Evolutionary conservation across 495 filamentous ascomycete species (phyloP).

Genomic region (Diplogelasinospora grovesii): DNA sequence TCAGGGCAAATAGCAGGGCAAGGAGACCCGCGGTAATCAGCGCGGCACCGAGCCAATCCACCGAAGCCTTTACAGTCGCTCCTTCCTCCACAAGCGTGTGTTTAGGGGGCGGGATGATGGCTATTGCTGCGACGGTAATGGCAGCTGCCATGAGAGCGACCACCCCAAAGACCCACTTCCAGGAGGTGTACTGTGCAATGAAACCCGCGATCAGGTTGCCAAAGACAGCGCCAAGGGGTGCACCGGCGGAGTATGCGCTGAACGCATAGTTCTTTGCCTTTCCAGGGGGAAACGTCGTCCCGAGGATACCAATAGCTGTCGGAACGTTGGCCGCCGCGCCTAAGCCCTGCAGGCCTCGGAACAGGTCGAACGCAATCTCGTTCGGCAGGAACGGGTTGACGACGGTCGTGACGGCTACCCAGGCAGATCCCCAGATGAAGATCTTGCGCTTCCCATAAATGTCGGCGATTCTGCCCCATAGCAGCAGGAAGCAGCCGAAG

Average conservation of each 20-base stretch:
- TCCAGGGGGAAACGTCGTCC: conserved; percentile 52
- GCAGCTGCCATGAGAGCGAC: conserved; percentile 56
- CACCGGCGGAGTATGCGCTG: conserved; percentile 49
- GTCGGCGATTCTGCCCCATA: conserved; percentile 68
- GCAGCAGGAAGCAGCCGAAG: conserved; percentile 63
- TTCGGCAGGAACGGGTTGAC: conserved; percentile 59
- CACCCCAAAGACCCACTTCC: conserved; percentile 62
- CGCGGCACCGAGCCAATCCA: conserved; percentile 61
- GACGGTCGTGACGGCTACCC: conserved; percentile 55
- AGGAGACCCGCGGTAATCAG: conserved; percentile 58
- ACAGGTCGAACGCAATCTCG: conserved; percentile 62
- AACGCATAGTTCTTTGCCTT: conserved; percentile 62
- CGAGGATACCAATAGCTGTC: conserved; percentile 58
- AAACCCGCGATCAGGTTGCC: conserved; percentile 50
- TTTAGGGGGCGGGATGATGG: conserved; percentile 56
- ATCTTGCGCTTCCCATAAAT: conserved; percentile 65
- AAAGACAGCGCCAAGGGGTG: conserved; percentile 47
- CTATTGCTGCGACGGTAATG: conserved; percentile 52
- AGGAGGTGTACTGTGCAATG: conserved; percentile 47
- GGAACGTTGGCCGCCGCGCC: conserved; percentile 62
- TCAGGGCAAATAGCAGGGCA: conserved; percentile 54
- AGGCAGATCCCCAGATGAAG: conserved; percentile 60
- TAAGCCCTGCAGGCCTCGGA: conserved; percentile 65
- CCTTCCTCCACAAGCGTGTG: conserved; percentile 22
- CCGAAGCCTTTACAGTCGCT: conserved; percentile 24